These are phyloP conservation scores for Melanogaster broomeanus DNA, from an alignment of 768 basidiomycete genomes.

Conservation along the genomic window DNA sequence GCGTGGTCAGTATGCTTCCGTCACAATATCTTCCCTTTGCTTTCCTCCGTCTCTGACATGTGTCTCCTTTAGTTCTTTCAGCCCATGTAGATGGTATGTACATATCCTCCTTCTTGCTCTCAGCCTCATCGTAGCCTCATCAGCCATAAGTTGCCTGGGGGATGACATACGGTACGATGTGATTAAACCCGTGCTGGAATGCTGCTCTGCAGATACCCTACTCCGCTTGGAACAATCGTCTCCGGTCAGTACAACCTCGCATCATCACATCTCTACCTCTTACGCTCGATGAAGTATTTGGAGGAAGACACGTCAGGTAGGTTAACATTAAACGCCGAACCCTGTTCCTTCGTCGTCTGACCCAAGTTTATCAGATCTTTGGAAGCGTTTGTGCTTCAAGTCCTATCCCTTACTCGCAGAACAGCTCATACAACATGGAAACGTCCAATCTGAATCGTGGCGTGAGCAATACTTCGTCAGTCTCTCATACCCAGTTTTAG, in stretches of 20 bases:
- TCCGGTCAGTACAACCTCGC: conserved; percentile 51
- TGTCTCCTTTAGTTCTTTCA: conserved; percentile 49
- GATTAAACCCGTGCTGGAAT: conserved; percentile 72
- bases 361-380: conserved; percentile 51
- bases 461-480: conserved; percentile 69
- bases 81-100: conserved; percentile 62
- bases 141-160: conserved; percentile 69
- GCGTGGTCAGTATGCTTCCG: conserved; percentile 54
- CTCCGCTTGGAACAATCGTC: conserved; percentile 67
- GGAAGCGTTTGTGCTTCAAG: conserved; percentile 64
- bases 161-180: conserved; percentile 60
- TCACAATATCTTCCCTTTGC: conserved; percentile 5
- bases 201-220: conserved; percentile 71
- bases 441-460: conserved; percentile 62
- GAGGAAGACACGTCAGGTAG: conserved; percentile 56
- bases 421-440: conserved; percentile 41
- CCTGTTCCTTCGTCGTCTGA: conserved; percentile 4
- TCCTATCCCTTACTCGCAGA: conserved; percentile 57
- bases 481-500: conserved; percentile 1
- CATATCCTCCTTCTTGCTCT: not conserved
- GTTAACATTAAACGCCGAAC: conserved; percentile 7
- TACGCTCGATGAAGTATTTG: conserved; percentile 45
- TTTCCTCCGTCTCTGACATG: conserved; percentile 1
- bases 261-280: conserved; percentile 10
- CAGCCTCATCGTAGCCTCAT: conserved; percentile 2